A percentile compares a stretch with the other conserved stretches of the same genome.
Evolutionary conservation across 306 rosid species (phyloP).

Genomic region (Castanea sativa): DNA sequence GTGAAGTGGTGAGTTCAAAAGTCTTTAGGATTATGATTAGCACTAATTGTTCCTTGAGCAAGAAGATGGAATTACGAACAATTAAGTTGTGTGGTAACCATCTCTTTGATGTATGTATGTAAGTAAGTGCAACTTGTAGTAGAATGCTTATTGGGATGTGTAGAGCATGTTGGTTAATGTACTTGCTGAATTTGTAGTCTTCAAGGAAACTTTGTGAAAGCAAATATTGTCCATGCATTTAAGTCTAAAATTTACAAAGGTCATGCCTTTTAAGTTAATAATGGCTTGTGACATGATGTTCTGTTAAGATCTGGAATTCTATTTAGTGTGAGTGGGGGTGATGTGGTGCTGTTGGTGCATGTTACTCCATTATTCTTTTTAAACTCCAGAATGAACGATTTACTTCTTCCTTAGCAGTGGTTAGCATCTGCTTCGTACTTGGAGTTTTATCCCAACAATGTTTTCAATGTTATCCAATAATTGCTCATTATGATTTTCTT

Average conservation of each 20-base stretch:
- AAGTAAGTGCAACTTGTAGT: not conserved
- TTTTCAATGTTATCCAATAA: not conserved
- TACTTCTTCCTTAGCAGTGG: not conserved
- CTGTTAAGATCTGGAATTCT: no score
- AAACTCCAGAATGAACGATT: not conserved
- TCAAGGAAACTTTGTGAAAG: no score
- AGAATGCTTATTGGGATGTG: not conserved
- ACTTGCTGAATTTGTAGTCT: no score
- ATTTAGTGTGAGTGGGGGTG: not conserved
- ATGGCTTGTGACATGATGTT: no score
- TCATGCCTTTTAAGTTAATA: no score
- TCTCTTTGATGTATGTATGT: not conserved
- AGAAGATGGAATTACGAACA: not conserved
- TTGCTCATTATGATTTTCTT: not conserved
- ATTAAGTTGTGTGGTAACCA: not conserved
- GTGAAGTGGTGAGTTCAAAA: slow-evolving; percentile 62
- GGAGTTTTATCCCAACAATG: not conserved
- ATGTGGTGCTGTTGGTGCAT: not conserved
- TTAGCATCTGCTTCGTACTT: not conserved
- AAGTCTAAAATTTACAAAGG: no score
- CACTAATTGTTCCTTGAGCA: slow-evolving; percentile 5
- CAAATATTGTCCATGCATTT: no score
- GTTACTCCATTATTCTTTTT: not conserved
- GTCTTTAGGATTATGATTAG: slow-evolving; percentile 5
- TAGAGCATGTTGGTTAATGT: no score